phyloP scores from a whole-genome alignment of 495 filamentous ascomycete genomes.

The Paragyromitra xinjiangensis region DNA sequence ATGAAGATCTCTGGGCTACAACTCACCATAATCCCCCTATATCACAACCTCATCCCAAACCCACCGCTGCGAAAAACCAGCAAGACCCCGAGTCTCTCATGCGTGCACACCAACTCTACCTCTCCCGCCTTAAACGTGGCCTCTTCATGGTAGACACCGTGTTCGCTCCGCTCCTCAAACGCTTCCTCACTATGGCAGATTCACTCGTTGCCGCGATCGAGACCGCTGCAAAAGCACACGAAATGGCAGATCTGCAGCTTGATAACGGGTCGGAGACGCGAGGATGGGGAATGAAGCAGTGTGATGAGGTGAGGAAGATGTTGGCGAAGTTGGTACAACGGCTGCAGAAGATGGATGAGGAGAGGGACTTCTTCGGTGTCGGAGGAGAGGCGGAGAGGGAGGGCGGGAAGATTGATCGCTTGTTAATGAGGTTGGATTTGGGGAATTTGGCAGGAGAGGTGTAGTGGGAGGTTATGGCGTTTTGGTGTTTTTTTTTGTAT shows the following conservation, averaged over 20 bases:
- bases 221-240: conserved; percentile 66
- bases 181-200: conserved; percentile 76
- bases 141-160: conserved; percentile 74
- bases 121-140: conserved; percentile 70
- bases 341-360: conserved; percentile 61
- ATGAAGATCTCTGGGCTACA: conserved; percentile 15
- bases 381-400: conserved; percentile 69
- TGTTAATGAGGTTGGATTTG: conserved; percentile 89
- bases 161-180: conserved; percentile 76
- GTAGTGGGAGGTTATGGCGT: neutral
- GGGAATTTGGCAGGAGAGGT: conserved; percentile 59
- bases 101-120: conserved; percentile 77
- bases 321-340: conserved; percentile 45
- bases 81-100: conserved; percentile 87
- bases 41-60: neutral
- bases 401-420: conserved; percentile 76
- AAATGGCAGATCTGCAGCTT: conserved; percentile 65
- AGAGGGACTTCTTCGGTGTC: conserved; percentile 60
- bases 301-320: conserved; percentile 43
- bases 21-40: neutral
- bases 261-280: conserved; percentile 54
- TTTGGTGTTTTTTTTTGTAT: conserved; percentile 5
- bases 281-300: conserved; percentile 38
- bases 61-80: conserved; percentile 57
- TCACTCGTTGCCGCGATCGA: conserved; percentile 78